Base-by-base conservation (phyloP, 2,329 filamentous ascomycete species). In the Huntiella savannae region DNA sequence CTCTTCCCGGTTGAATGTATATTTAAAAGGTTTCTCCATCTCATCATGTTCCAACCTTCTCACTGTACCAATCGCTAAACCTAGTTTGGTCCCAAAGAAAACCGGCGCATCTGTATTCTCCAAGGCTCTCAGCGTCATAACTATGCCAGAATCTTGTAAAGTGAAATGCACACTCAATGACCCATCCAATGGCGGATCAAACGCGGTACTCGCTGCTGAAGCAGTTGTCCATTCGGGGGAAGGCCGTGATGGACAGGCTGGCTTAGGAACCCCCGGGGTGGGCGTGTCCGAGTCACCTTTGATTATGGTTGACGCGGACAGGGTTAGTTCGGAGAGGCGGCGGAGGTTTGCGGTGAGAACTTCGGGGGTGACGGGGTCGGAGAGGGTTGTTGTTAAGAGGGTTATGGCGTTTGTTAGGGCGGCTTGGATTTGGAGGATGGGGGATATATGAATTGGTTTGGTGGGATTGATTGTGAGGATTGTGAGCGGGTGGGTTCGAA, bases 341-440 rank as follows among this genome's bases (percentile, higher is more conserved):
- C 67, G 64, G 17, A 79, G 65, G 50, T 75, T 71, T 5, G 68
- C 65, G 28, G 69, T 62, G 28, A 77, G 65, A 48, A 74, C 71
- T 17, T 60, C 67, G 67, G 55, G 75, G 70, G 58, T 75, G 72
- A 54, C 64, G 46, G 40, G 43, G 75, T 55, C 53, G 45, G 77
- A 79, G 22, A 80, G 71, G 39, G 80, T 84, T 12, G 92, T 72
- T 54, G 80, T 75, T 43, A 94, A 77, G 40, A 93, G 75, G 59
- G 92, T 84, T 52, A 95, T 73, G 48, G 83, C 79, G 55, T 84
- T 75, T 50, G 82, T 88, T 53, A 96, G 78, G 36, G 86, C 68
- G n/a, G 76, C 75, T 51, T 84, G 75, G 10, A 91, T 73, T 8
- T 72, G 65, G 15, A 77, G 75, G 44, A 95, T 71, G 49, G 86